Base-by-base conservation (phyloP, 441 rosid species). In the Croton setiger region DNA sequence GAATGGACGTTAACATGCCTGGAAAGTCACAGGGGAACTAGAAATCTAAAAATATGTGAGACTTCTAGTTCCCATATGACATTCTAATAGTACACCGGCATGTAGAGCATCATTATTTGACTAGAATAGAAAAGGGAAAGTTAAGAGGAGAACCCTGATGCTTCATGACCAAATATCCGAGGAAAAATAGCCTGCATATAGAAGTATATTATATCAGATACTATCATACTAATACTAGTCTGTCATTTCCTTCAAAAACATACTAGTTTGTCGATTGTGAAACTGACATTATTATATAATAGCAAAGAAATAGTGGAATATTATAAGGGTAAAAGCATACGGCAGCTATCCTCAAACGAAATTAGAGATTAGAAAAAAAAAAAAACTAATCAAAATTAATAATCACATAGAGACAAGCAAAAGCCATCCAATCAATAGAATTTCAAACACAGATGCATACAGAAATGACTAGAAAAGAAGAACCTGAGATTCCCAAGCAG, bases 141-240 rank as follows among this genome's bases (percentile, higher is more conserved):
- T 18, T 43, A 18, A 31, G 69, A 68, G 73, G 70, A 63, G 63
- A 27, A 90, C 98, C 99, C 97, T n/a, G 99, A 85, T 75, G 94
- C 98, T 85, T 94, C 97, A 75, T 94, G 99, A 69, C 98, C 98
- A 79, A 92, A 90, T 64, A 94, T 92, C 69, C 98, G 81, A 15
- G 99, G 97, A 74, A 94, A 90, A 66, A 92, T 75, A 67, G 91
- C 76, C 97, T 92, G 91, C 78, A 67, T 35, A 72, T 62, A 63
- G 35, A 78, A 72, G 54, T 18, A 76, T 21, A 20, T 13, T 14
- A 12, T 20, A 31, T 69, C 43, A 76, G 63, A 66, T 14, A 27
- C 31, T 27, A 27, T 27, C 31, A 27, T 27, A 27, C 31, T 27
- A 27, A n/a, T 31, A 37, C 33, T 41, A 45, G 14, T 27, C 56